These are phyloP conservation scores for Cladophialophora psammophila DNA, from an alignment of 2,329 filamentous ascomycete genomes.

Conservation along the genomic window DNA sequence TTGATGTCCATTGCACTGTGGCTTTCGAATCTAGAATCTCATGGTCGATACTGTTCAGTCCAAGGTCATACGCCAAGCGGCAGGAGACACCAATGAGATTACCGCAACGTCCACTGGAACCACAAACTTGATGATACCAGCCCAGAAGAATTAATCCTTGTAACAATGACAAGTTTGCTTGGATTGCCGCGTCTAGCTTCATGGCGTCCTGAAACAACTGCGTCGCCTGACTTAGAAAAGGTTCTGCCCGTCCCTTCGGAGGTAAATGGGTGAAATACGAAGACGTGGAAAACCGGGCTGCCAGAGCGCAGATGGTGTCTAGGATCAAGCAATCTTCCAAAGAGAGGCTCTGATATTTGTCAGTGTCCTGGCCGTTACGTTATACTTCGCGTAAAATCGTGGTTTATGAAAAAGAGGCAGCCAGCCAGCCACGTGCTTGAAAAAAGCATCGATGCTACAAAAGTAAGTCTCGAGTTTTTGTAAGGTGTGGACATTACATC, in stretches of 20 bases:
- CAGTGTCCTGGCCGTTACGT: constrained; percentile 3
- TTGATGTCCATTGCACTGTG: background rate
- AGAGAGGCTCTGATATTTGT: constrained; percentile 6
- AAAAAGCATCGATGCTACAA: background rate
- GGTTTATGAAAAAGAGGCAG: constrained; percentile 5
- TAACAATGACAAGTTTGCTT: background rate
- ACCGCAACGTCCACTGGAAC: constrained; percentile 5
- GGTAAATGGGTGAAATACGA: constrained; percentile 12
- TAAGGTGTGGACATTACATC: background rate
- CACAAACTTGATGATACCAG: constrained; percentile 8
- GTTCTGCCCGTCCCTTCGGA: constrained; percentile 2
- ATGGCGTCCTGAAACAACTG: constrained; percentile 7
- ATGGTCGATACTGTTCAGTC: constrained; percentile 20
- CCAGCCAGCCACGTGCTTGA: constrained; percentile 7
- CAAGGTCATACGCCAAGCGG: constrained; percentile 9
- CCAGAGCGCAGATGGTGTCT: constrained; percentile 4
- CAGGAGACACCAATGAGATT: constrained; percentile 9
- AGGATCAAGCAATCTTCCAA: constrained; percentile 8
- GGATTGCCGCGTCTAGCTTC: constrained; percentile 9
- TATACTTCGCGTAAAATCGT: constrained; percentile 5
- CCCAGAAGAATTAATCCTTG: constrained; percentile 2
- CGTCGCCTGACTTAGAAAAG: constrained; percentile 3
- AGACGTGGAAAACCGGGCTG: constrained; percentile 4
- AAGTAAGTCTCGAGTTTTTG: background rate
- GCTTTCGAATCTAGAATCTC: constrained; percentile 12